Percentiles rank a stretch among this genome's conserved stretches.
Evolutionary conservation across 176 grass and related monocot species (phyloP).

Genomic region (Aegilops sharonensis): DNA sequence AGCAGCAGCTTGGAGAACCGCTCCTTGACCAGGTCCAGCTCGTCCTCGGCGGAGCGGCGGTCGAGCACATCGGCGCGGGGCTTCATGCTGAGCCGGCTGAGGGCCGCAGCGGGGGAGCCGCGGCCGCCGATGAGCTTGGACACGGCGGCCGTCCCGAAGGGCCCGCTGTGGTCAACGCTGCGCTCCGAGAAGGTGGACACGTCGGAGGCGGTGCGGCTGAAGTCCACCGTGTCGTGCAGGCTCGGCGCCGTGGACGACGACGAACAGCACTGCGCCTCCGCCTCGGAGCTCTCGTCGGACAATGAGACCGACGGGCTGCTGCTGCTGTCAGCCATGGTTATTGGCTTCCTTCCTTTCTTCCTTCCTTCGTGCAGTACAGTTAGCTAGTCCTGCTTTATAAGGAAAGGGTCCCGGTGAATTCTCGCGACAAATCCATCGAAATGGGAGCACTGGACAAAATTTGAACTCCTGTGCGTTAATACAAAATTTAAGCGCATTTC

Average conservation of each 20-base stretch:
- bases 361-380: not conserved
- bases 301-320: slow-evolving; percentile 43
- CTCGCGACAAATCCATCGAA: slow-evolving; percentile 52
- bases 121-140: slow-evolving; percentile 49
- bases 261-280: slow-evolving; percentile 44
- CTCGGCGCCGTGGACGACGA: slow-evolving; percentile 64
- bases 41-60: slow-evolving; percentile 59
- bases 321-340: slow-evolving; percentile 54
- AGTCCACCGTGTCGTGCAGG: slow-evolving; percentile 45
- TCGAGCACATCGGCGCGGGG: slow-evolving; percentile 58
- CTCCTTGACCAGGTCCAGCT: slow-evolving; percentile 94
- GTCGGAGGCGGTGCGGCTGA: slow-evolving; percentile 77
- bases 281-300: slow-evolving; percentile 70
- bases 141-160: slow-evolving; percentile 46
- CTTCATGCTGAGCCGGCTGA: slow-evolving; percentile 64
- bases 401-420: not conserved
- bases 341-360: too few species aligned
- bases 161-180: slow-evolving; percentile 56
- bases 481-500: not conserved
- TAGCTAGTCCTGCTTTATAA: slow-evolving; percentile 24
- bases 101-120: slow-evolving; percentile 39
- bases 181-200: slow-evolving; percentile 77
- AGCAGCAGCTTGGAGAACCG: slow-evolving; percentile 94
- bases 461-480: slow-evolving; percentile 14
- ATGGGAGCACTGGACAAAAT: slow-evolving; percentile 10